A percentile compares a stretch with the other conserved stretches of the same genome.
phyloP scores from a whole-genome alignment of 345 rosid species.

The Lepidium didymum region DNA sequence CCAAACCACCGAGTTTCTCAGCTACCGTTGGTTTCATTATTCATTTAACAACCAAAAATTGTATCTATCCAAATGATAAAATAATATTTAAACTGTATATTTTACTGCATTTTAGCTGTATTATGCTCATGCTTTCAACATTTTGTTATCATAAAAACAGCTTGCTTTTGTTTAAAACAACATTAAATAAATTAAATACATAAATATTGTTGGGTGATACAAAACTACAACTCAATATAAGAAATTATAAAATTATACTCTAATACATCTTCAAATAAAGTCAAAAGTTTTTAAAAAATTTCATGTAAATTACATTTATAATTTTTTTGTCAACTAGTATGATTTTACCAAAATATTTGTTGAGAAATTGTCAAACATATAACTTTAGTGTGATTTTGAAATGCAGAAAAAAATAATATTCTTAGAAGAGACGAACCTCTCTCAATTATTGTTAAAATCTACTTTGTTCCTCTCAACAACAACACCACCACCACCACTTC shows the following conservation, averaged over 20 bases:
- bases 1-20: not conserved
- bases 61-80: not conserved
- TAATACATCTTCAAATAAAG: not conserved
- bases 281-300: not conserved
- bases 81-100: not conserved
- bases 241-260: not conserved
- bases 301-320: not conserved
- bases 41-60: slow-evolving; percentile 5
- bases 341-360: not conserved
- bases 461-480: slow-evolving; percentile 9
- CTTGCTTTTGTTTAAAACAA: not conserved
- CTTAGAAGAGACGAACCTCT: not conserved
- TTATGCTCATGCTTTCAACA: not conserved
- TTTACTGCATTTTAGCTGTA: not conserved
- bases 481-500: slow-evolving; percentile 3
- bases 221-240: not conserved
- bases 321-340: not conserved
- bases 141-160: not conserved
- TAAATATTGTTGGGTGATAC: not conserved
- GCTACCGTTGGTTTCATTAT: slow-evolving; percentile 16
- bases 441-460: not conserved
- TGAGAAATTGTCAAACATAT: too few relatives aligned
- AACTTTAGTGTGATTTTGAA: too few relatives aligned
- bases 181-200: not conserved
- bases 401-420: not conserved